Percentiles rank a stretch among this genome's conserved stretches.
These are phyloP conservation scores for Samsoniella hepiali DNA, from an alignment of 2,329 filamentous ascomycete genomes.

Conservation along the genomic window DNA sequence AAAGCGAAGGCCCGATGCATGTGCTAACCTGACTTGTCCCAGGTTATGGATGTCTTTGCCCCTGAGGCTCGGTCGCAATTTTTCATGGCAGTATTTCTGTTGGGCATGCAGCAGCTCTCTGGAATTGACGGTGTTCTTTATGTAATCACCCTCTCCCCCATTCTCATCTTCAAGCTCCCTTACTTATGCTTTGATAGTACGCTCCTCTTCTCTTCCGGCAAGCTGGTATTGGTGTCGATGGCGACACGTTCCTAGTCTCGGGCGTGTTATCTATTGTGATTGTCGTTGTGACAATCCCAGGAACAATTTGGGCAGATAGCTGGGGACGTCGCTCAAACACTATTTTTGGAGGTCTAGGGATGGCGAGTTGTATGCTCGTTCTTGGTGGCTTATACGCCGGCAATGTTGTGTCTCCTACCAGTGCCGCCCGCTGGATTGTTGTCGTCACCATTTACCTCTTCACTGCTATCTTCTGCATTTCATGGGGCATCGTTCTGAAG, in stretches of 20 bases:
- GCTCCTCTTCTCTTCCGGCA: constrained; percentile 58
- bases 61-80: not conserved
- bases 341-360: constrained; percentile 48
- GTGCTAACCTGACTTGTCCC: not conserved
- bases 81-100: constrained; percentile 31
- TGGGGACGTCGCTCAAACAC: constrained; percentile 55
- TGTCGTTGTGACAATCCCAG: constrained; percentile 51
- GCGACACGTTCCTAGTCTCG: constrained; percentile 55
- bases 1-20: not conserved
- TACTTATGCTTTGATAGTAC: constrained; percentile 41
- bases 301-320: constrained; percentile 50
- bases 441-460: constrained; percentile 51
- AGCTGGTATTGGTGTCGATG: constrained; percentile 52
- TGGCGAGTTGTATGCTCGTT: constrained; percentile 50
- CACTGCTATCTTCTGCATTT: constrained; percentile 41
- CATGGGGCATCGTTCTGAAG: constrained; percentile 53
- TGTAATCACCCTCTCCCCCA: constrained; percentile 33
- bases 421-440: constrained; percentile 47
- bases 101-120: constrained; percentile 44
- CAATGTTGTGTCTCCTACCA: constrained; percentile 35
- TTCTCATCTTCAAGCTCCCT: not conserved
- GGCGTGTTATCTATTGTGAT: constrained; percentile 58
- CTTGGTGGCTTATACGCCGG: constrained; percentile 52
- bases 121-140: constrained; percentile 63
- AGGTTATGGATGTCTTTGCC: not conserved